phyloP scores from a whole-genome alignment of 257 asterid genomes.

The Primulina huaijiensis region DNA sequence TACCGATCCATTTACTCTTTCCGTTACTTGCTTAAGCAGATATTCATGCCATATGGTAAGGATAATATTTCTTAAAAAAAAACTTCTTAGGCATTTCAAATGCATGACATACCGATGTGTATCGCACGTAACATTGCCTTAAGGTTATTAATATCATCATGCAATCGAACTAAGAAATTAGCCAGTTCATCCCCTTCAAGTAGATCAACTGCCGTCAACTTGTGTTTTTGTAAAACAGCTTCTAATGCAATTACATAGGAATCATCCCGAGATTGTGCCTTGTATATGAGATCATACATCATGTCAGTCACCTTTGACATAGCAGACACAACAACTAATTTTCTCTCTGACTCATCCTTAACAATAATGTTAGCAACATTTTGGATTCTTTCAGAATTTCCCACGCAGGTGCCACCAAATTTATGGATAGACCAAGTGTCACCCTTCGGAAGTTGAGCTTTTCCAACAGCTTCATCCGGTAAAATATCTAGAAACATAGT shows the following conservation, averaged over 20 bases:
- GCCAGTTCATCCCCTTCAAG: constrained; percentile 73
- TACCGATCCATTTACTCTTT: background rate
- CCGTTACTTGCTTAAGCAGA: background rate
- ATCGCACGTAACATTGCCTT: constrained; percentile 94
- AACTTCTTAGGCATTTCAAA: background rate
- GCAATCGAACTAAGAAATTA: constrained; percentile 58
- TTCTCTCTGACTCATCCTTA: constrained; percentile 68
- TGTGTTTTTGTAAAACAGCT: constrained; percentile 79
- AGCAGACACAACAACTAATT: constrained; percentile 89
- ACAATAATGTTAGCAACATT: constrained; percentile 81
- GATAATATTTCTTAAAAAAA: background rate
- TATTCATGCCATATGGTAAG: background rate
- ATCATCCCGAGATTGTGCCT: constrained; percentile 79
- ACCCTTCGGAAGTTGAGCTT: constrained; percentile 66
- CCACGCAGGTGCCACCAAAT: constrained; percentile 98
- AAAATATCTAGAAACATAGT: constrained; percentile 35
- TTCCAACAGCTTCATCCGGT: constrained; percentile 53
- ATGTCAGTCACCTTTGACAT: constrained; percentile 98
- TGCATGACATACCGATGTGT: constrained; percentile 61
- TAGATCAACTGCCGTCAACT: constrained; percentile 68
- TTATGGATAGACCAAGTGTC: constrained; percentile 92
- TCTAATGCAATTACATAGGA: constrained; percentile 62
- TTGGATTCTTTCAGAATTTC: constrained; percentile 76
- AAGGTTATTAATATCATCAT: constrained; percentile 72
- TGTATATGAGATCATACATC: constrained; percentile 89